Percentiles rank a stretch among this genome's conserved stretches.
phyloP scores from a whole-genome alignment of 2,329 filamentous ascomycete species.

The Hypoxylon sp. region DNA sequence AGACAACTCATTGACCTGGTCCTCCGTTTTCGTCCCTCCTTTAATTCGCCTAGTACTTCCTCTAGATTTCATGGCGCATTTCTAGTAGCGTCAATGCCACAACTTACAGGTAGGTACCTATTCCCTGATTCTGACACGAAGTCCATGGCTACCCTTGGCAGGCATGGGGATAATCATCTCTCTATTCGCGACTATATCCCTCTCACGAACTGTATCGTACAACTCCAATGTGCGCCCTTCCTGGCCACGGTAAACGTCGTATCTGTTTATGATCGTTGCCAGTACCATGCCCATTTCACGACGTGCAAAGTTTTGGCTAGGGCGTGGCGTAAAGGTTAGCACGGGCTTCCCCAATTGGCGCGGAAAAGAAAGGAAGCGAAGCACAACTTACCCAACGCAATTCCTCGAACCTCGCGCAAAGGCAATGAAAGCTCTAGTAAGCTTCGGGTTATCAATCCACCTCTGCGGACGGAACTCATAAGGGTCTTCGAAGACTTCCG shows the following conservation, averaged over 20 bases:
- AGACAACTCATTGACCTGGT: neutral
- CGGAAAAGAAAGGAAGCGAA: neutral
- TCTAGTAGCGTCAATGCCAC: neutral
- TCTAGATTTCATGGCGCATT: neutral
- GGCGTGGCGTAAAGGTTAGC: neutral
- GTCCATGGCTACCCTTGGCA: constrained; percentile 43
- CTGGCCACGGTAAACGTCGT: constrained; percentile 46
- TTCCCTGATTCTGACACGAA: constrained; percentile 38
- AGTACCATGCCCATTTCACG: constrained; percentile 45
- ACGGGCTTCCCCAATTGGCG: neutral
- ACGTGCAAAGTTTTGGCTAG: constrained; percentile 35
- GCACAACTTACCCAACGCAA: constrained; percentile 46
- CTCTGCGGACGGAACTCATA: constrained; percentile 45
- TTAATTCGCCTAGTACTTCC: no score
- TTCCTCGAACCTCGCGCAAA: constrained; percentile 45
- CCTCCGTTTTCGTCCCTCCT: neutral
- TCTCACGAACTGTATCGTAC: constrained; percentile 43
- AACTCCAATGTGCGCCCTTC: constrained; percentile 44
- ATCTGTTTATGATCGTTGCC: constrained; percentile 41
- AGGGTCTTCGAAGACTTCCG: constrained; percentile 39
- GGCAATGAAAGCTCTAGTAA: constrained; percentile 20
- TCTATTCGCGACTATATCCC: constrained; percentile 43
- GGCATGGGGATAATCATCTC: constrained; percentile 48
- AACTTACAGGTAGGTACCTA: neutral
- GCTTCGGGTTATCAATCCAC: constrained; percentile 49